Percentiles rank a stretch among this genome's conserved stretches.
Evolutionary conservation across 2,329 filamentous ascomycete species (phyloP).

Genomic region (Parafenestella ontariensis): DNA sequence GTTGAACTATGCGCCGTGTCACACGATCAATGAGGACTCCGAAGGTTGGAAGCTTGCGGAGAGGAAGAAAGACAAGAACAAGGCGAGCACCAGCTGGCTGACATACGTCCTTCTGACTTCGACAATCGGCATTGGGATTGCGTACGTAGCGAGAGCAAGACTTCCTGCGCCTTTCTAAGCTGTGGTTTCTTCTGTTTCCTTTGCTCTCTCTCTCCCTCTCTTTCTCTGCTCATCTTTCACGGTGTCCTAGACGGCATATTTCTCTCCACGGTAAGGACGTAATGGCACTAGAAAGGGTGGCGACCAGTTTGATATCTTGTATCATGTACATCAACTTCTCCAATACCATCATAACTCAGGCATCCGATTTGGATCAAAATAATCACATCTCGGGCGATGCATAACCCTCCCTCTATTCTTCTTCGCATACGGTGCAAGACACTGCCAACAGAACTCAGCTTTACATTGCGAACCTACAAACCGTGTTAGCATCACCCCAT

Average conservation of each 20-base stretch:
- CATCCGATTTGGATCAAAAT: constrained; percentile 1
- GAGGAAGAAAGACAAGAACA: not conserved
- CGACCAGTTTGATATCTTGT: too few species aligned
- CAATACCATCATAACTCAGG: not conserved
- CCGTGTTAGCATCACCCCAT: not conserved
- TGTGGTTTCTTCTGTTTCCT: not conserved
- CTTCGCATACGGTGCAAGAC: constrained; percentile 33
- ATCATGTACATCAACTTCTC: too few species aligned
- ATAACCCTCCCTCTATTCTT: not conserved
- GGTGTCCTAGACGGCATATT: not conserved
- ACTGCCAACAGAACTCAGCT: constrained; percentile 52
- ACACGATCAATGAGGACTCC: constrained; percentile 19
- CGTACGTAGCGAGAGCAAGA: constrained; percentile 4
- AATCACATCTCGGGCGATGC: constrained; percentile 6
- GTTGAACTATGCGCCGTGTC: constrained; percentile 17
- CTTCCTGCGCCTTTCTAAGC: not conserved
- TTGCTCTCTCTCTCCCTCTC: too few species aligned
- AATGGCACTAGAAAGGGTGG: too few species aligned
- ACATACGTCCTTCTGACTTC: constrained; percentile 9
- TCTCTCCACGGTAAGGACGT: not conserved
- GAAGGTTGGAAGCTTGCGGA: constrained; percentile 13
- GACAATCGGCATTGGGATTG: constrained; percentile 1
- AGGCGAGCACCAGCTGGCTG: constrained; percentile 1
- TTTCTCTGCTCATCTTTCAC: not conserved
- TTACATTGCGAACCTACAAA: constrained; percentile 43